Evolutionary conservation across 495 filamentous ascomycete species (phyloP).

Genomic region (Massariosphaeria phaeospora): DNA sequence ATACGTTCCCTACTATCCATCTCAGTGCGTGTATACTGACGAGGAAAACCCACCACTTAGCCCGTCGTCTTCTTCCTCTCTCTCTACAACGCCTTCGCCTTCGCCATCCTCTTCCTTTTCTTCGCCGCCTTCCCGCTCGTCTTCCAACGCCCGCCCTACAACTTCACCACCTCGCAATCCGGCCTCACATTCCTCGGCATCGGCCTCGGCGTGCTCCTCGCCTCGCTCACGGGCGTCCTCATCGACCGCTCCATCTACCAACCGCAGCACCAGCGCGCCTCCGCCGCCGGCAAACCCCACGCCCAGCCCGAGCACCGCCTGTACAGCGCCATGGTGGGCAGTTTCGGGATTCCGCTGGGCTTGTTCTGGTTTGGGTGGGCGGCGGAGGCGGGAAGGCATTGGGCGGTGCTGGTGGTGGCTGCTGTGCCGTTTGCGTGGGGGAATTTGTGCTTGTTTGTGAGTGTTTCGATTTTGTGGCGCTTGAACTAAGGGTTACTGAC

Average conservation of each 20-base stretch:
- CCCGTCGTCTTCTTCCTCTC: conserved; percentile 60
- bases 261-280: conserved; percentile 38
- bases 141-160: conserved; percentile 25
- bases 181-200: conserved; percentile 59
- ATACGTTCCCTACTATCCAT: background rate
- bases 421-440: conserved; percentile 64
- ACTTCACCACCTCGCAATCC: conserved; percentile 36
- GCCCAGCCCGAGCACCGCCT: conserved; percentile 78
- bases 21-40: background rate
- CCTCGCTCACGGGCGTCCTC: conserved; percentile 44
- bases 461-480: conserved; percentile 8
- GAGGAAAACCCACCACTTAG: background rate
- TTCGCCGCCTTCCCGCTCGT: conserved; percentile 58
- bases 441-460: conserved; percentile 56
- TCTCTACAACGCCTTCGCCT: conserved; percentile 60
- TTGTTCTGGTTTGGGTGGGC: conserved; percentile 68
- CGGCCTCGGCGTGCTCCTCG: conserved; percentile 52
- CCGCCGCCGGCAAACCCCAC: conserved; percentile 55
- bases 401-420: conserved; percentile 65
- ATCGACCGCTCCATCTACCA: conserved; percentile 46
- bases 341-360: conserved; percentile 64
- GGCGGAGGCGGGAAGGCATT: conserved; percentile 51
- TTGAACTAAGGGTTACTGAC: no score
- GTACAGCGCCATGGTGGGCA: conserved; percentile 80
- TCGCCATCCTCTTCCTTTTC: conserved; percentile 60